These are phyloP conservation scores for Kodamaea sp. DNA, from an alignment of 1,139 yeast genomes.

Conservation along the genomic window DNA sequence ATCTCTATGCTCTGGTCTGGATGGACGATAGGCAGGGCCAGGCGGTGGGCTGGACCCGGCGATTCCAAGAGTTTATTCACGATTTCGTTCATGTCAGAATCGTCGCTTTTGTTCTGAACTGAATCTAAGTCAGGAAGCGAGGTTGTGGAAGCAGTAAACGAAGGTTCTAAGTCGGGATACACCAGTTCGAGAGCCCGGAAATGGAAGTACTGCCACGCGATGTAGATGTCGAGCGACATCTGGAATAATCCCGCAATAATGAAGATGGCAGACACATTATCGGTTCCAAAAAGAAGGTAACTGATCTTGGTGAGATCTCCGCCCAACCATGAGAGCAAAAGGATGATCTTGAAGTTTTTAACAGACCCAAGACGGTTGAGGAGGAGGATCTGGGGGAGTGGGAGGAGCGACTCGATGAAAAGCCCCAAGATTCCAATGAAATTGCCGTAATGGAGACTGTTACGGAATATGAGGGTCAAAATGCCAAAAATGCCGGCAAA, in stretches of 20 bases:
- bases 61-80: slow-evolving; percentile 7
- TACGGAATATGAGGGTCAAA: slow-evolving; percentile 48
- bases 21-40: slow-evolving; percentile 2
- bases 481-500: slow-evolving; percentile 44
- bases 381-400: slow-evolving; percentile 82
- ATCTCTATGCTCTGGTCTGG: slow-evolving; percentile 10
- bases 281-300: slow-evolving; percentile 72
- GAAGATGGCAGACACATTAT: slow-evolving; percentile 66
- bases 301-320: slow-evolving; percentile 82
- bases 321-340: slow-evolving; percentile 81
- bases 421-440: slow-evolving; percentile 71
- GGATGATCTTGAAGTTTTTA: slow-evolving; percentile 74
- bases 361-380: slow-evolving; percentile 68
- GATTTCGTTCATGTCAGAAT: slow-evolving; percentile 8
- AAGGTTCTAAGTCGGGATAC: not conserved
- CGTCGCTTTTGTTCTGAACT: slow-evolving; percentile 1
- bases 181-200: slow-evolving; percentile 31
- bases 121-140: slow-evolving; percentile 2
- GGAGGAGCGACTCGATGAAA: slow-evolving; percentile 77
- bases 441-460: slow-evolving; percentile 48
- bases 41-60: slow-evolving; percentile 1
- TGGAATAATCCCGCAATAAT: slow-evolving; percentile 80
- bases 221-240: slow-evolving; percentile 71
- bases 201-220: slow-evolving; percentile 73
- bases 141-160: not conserved